A percentile compares a stretch with the other conserved stretches of the same genome.
phyloP scores from a whole-genome alignment of 2,329 filamentous ascomycete genomes.

The Ceratocystis harringtonii region DNA sequence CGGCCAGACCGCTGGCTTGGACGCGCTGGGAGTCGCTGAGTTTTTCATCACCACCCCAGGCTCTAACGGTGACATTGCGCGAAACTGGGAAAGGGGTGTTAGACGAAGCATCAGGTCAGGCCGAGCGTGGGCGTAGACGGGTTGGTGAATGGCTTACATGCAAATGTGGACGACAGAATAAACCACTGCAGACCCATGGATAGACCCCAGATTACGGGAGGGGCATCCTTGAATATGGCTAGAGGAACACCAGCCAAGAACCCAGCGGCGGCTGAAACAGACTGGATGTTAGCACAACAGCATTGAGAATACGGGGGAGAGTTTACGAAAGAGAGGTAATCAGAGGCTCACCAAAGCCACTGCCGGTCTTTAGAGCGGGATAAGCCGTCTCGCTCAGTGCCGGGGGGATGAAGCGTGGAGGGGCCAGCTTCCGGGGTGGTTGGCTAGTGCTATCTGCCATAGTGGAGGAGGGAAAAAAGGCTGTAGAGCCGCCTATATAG shows the following conservation, averaged over 20 bases:
- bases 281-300: background rate
- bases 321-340: background rate
- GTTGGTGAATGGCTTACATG: slow-evolving; percentile 35
- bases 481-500: background rate
- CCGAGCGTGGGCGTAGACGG: too few relatives aligned
- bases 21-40: slow-evolving; percentile 44
- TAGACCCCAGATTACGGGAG: slow-evolving; percentile 55
- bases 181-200: slow-evolving; percentile 70
- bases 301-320: background rate
- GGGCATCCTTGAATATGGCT: slow-evolving; percentile 54
- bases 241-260: slow-evolving; percentile 50
- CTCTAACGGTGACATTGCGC: slow-evolving; percentile 32
- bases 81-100: slow-evolving; percentile 28
- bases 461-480: background rate
- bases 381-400: slow-evolving; percentile 9
- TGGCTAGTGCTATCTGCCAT: slow-evolving; percentile 7
- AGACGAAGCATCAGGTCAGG: slow-evolving; percentile 5
- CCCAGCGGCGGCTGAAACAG: slow-evolving; percentile 36
- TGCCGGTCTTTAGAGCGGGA: slow-evolving; percentile 12
- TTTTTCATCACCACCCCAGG: slow-evolving; percentile 36
- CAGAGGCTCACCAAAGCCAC: slow-evolving; percentile 8
- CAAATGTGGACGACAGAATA: slow-evolving; percentile 31
- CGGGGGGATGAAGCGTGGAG: slow-evolving; percentile 15
- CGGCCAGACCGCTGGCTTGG: slow-evolving; percentile 54
- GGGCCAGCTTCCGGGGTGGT: slow-evolving; percentile 2